Evolutionary conservation across 306 rosid genomes (phyloP).

Genomic region (Malus sylvestris): DNA sequence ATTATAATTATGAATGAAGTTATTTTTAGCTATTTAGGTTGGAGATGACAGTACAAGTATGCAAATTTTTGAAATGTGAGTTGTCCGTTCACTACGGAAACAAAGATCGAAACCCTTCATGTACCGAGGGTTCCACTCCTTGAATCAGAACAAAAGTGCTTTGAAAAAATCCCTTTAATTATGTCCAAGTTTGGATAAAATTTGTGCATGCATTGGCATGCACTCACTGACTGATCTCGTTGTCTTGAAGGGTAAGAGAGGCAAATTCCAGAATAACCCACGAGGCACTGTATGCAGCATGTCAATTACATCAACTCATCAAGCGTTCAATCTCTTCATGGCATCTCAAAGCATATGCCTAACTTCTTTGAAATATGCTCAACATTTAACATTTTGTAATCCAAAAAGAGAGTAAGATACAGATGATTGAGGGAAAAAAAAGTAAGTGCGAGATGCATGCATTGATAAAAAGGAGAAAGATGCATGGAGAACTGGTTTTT

Average conservation of each 20-base stretch:
- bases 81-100: too few relatives aligned
- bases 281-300: neutral
- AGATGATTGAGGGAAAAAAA: neutral
- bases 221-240: too few relatives aligned
- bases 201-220: too few relatives aligned
- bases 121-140: neutral
- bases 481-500: too few relatives aligned
- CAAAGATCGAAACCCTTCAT: too few relatives aligned
- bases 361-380: neutral
- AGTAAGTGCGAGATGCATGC: neutral
- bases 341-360: conserved; percentile 45
- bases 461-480: neutral
- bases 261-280: neutral
- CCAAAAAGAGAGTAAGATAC: neutral
- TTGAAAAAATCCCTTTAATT: too few relatives aligned
- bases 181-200: too few relatives aligned
- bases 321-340: conserved; percentile 13
- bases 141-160: too few relatives aligned
- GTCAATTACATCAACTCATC: neutral
- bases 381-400: neutral
- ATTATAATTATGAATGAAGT: too few relatives aligned
- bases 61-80: too few relatives aligned
- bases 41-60: too few relatives aligned
- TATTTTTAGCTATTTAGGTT: accelerated
- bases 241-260: neutral